These are phyloP conservation scores for Trifolium pratense DNA, from an alignment of 306 rosid species.

Conservation along the genomic window DNA sequence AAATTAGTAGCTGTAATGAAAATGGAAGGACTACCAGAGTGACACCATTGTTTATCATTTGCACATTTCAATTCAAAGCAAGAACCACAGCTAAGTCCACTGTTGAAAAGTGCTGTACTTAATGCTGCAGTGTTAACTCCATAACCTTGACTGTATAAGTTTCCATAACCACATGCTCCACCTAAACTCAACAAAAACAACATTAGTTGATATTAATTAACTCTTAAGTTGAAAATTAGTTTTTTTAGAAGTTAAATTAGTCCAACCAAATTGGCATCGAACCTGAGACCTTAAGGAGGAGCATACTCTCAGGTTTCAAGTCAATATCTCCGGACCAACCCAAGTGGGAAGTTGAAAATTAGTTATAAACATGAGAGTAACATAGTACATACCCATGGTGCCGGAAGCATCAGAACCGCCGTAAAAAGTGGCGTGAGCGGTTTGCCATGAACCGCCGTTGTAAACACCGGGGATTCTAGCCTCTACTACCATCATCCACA, in stretches of 20 bases:
- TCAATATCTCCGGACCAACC: too few relatives aligned
- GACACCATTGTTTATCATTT: conserved; percentile 77
- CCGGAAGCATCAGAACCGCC: conserved; percentile 99
- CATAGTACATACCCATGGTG: conserved; percentile 76
- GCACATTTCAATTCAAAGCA: conserved; percentile 92
- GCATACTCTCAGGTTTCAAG: too few relatives aligned
- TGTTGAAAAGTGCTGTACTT: conserved; percentile 88
- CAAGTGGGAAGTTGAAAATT: too few relatives aligned
- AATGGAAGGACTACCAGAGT: conserved; percentile 92
- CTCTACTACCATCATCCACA: conserved; percentile 44
- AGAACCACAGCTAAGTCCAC: conserved; percentile 90
- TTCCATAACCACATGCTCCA: conserved; percentile 97
- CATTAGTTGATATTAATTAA: not conserved
- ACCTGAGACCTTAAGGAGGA: too few relatives aligned
- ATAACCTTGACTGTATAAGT: conserved; percentile 93
- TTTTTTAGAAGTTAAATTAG: too few relatives aligned
- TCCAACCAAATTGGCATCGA: too few relatives aligned
- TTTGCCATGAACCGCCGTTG: conserved; percentile 75
- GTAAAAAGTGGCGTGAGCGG: conserved; percentile 94
- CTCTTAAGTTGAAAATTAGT: too few relatives aligned
- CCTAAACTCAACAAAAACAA: conserved; percentile 47
- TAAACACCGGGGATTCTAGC: conserved; percentile 87
- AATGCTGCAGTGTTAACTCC: conserved; percentile 93
- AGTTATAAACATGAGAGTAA: not conserved
- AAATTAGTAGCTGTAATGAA: conserved; percentile 87